Percentiles rank a stretch among this genome's conserved stretches.
Evolutionary conservation across 768 basidiomycete species (phyloP).

Genomic region (Xerocomellus intermedius): DNA sequence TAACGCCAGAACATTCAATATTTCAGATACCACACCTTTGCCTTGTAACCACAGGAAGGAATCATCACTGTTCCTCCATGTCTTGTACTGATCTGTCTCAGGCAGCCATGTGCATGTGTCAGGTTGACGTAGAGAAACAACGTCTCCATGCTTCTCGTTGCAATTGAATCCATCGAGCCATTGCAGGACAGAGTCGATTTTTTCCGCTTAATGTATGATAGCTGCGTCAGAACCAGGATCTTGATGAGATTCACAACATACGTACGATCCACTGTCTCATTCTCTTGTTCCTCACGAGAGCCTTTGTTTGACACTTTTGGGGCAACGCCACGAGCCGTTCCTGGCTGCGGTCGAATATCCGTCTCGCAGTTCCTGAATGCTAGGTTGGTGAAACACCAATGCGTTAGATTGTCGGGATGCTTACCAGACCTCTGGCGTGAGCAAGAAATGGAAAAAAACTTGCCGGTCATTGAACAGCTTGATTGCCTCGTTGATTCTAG

Average conservation of each 20-base stretch:
- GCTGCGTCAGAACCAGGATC: background rate
- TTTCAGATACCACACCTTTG: background rate
- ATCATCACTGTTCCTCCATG: background rate
- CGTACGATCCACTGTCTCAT: too few relatives aligned
- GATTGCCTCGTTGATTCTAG: slow-evolving; percentile 1
- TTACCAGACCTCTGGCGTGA: background rate
- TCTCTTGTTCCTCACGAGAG: too few relatives aligned
- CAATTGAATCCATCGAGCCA: slow-evolving; percentile 1
- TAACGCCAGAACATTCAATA: background rate
- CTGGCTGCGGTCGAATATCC: background rate
- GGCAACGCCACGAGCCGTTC: background rate
- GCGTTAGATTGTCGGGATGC: background rate
- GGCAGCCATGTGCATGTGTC: slow-evolving; percentile 7
- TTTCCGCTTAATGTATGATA: background rate
- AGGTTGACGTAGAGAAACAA: background rate
- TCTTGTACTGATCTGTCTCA: background rate
- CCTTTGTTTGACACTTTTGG: too few relatives aligned
- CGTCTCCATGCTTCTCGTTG: background rate
- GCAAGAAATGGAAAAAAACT: background rate
- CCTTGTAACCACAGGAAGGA: slow-evolving; percentile 11
- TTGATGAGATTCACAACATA: too few relatives aligned
- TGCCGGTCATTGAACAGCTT: background rate
- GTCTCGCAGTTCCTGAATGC: background rate
- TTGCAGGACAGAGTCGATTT: background rate
- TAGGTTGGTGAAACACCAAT: background rate